Percentiles rank a stretch among this genome's conserved stretches.
Conservation (phyloP, 805 yeast species). For the Priceomyces melissophilus region DNA sequence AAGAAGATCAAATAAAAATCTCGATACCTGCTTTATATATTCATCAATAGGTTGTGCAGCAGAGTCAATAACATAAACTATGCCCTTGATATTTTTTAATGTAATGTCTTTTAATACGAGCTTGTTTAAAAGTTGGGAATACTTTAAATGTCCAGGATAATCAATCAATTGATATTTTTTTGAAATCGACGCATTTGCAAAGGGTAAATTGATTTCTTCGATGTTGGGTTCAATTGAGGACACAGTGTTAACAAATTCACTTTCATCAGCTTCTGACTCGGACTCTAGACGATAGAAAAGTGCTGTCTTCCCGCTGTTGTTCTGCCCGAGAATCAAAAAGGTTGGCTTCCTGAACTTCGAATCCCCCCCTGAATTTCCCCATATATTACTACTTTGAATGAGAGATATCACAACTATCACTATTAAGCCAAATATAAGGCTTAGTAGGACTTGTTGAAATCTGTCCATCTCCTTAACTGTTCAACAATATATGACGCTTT, state of each 20-base stretch:
- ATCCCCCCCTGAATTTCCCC: slow-evolving; percentile 8
- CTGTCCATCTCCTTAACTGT: slow-evolving; percentile 22
- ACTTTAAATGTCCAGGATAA: slow-evolving; percentile 84
- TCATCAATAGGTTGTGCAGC: slow-evolving; percentile 50
- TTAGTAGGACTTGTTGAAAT: slow-evolving; percentile 21
- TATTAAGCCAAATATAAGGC: slow-evolving; percentile 25
- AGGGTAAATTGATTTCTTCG: slow-evolving; percentile 28
- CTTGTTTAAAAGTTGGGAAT: slow-evolving; percentile 55
- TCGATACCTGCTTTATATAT: slow-evolving; percentile 43
- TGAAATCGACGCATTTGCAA: slow-evolving; percentile 32
- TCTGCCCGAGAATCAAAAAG: slow-evolving; percentile 61
- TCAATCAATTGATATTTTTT: slow-evolving; percentile 57
- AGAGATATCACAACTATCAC: slow-evolving; percentile 20
- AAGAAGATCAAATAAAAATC: slow-evolving; percentile 57
- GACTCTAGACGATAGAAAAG: slow-evolving; percentile 37
- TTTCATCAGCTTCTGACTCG: slow-evolving; percentile 11
- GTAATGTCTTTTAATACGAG: slow-evolving; percentile 40
- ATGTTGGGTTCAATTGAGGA: slow-evolving; percentile 38
- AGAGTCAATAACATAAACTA: slow-evolving; percentile 77
- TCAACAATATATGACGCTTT: not conserved
- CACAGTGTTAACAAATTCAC: slow-evolving; percentile 22
- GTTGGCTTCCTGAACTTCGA: slow-evolving; percentile 44
- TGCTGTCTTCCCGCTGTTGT: slow-evolving; percentile 64
- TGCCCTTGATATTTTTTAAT: slow-evolving; percentile 52
- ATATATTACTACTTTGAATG: slow-evolving; percentile 17